phyloP scores from a whole-genome alignment of 306 rosid genomes.

The Cucurbita maxima region DNA sequence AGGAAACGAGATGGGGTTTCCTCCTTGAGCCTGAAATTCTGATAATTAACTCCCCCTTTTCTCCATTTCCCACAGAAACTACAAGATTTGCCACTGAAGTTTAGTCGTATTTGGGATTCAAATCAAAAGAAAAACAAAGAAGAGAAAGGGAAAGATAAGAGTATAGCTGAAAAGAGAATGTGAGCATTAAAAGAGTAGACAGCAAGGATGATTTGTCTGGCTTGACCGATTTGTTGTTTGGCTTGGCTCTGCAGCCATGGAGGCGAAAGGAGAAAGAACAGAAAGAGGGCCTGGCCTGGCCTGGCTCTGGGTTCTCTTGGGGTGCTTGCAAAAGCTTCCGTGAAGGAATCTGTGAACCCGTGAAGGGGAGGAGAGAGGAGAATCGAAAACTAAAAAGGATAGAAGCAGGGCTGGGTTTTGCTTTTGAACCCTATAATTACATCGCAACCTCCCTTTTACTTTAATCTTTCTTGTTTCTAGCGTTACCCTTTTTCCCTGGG shows the following conservation, averaged over 20 bases:
- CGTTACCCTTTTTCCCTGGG: slow-evolving; percentile 34
- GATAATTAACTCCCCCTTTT: slow-evolving; percentile 15
- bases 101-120: slow-evolving; percentile 9
- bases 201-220: slow-evolving; percentile 38
- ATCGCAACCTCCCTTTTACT: slow-evolving; percentile 24
- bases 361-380: slow-evolving; percentile 12
- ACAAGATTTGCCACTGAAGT: slow-evolving; percentile 20
- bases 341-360: slow-evolving; percentile 7
- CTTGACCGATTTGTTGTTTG: neutral
- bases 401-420: slow-evolving; percentile 7
- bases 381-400: neutral
- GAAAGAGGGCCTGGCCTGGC: neutral
- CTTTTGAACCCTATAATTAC: slow-evolving; percentile 25
- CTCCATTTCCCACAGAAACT: slow-evolving; percentile 21
- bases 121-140: neutral
- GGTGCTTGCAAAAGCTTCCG: slow-evolving; percentile 10
- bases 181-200: slow-evolving; percentile 10
- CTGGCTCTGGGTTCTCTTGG: slow-evolving; percentile 15
- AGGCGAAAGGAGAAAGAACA: slow-evolving; percentile 11
- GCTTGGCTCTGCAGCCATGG: slow-evolving; percentile 19
- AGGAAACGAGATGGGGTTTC: slow-evolving; percentile 7
- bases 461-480: slow-evolving; percentile 16
- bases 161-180: slow-evolving; percentile 16
- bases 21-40: neutral
- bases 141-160: slow-evolving; percentile 32